Evolutionary conservation across 495 filamentous ascomycete species (phyloP).

Genomic region (Amniculicola lignicola): DNA sequence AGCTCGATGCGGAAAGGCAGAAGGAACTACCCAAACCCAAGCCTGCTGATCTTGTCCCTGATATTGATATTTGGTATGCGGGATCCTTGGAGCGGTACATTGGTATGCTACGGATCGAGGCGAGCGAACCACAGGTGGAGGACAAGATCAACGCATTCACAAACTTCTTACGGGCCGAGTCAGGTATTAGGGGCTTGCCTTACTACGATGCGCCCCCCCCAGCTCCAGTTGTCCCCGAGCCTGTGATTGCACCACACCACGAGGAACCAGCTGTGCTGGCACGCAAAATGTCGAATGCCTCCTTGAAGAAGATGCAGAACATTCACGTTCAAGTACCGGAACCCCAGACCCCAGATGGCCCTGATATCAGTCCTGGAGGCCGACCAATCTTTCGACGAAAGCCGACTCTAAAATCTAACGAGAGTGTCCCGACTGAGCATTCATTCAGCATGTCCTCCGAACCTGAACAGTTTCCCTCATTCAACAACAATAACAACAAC

Average conservation of each 20-base stretch:
- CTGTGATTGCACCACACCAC: neutral
- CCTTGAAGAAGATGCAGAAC: neutral
- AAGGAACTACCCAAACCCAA: constrained; percentile 23
- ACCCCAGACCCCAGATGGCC: neutral
- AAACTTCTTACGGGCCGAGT: constrained; percentile 35
- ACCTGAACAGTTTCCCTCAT: neutral
- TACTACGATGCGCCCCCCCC: constrained; percentile 22
- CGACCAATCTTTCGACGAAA: constrained; percentile 20
- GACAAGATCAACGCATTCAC: constrained; percentile 35
- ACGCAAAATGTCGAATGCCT: neutral
- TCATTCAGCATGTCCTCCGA: constrained; percentile 10
- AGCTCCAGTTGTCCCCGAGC: neutral
- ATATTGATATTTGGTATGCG: constrained; percentile 37
- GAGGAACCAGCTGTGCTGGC: neutral
- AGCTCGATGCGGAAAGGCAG: constrained; percentile 12
- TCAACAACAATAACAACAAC: neutral
- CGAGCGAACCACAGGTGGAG: constrained; percentile 28
- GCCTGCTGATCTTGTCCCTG: constrained; percentile 27
- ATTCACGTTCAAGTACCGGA: constrained; percentile 22
- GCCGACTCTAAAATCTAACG: constrained; percentile 16
- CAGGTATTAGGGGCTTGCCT: constrained; percentile 23
- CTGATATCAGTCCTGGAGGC: constrained; percentile 32
- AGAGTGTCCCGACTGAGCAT: constrained; percentile 5
- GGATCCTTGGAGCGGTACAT: constrained; percentile 36
- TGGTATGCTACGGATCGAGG: constrained; percentile 33